Conservation (phyloP, 2,329 filamentous ascomycete species). For the Cladosporium oxysporum region DNA sequence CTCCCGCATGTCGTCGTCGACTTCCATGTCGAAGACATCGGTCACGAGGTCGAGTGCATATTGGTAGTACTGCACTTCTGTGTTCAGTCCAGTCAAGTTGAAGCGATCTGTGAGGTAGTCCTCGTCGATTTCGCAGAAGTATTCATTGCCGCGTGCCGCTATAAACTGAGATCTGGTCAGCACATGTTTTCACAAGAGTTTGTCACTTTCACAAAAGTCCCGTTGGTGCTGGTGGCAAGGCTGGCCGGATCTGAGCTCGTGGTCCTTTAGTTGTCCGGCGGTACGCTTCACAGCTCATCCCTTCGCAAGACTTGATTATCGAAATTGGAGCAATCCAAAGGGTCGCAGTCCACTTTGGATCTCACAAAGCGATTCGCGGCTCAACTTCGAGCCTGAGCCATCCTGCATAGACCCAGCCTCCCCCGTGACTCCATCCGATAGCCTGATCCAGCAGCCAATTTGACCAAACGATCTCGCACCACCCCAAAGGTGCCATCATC, state of each 20-base stretch:
- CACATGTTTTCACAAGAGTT: not conserved
- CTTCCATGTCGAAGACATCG: slow-evolving; percentile 97
- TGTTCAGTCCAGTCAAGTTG: slow-evolving; percentile 95
- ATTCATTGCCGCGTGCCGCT: slow-evolving; percentile 95
- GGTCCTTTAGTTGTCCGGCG: too few species aligned
- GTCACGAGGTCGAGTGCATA: slow-evolving; percentile 97
- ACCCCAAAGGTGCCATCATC: slow-evolving; percentile 18
- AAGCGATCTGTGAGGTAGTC: slow-evolving; percentile 98
- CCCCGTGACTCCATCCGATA: not conserved
- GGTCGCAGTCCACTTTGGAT: not conserved
- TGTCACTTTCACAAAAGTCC: not conserved
- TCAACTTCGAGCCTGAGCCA: not conserved
- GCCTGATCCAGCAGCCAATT: not conserved
- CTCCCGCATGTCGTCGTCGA: slow-evolving; percentile 97
- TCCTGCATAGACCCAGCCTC: not conserved
- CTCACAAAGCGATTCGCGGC: not conserved
- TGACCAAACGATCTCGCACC: not conserved
- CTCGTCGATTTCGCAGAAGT: slow-evolving; percentile 99
- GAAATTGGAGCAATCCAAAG: too few species aligned
- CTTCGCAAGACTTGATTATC: too few species aligned
- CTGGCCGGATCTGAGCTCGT: not conserved
- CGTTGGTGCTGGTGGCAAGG: not conserved
- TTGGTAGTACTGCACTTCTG: slow-evolving; percentile 97
- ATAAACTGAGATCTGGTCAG: slow-evolving; percentile 66
- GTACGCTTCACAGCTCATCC: not conserved